Base-by-base conservation (phyloP, 495 filamentous ascomycete genomes). In the Penicillium verhagenii region DNA sequence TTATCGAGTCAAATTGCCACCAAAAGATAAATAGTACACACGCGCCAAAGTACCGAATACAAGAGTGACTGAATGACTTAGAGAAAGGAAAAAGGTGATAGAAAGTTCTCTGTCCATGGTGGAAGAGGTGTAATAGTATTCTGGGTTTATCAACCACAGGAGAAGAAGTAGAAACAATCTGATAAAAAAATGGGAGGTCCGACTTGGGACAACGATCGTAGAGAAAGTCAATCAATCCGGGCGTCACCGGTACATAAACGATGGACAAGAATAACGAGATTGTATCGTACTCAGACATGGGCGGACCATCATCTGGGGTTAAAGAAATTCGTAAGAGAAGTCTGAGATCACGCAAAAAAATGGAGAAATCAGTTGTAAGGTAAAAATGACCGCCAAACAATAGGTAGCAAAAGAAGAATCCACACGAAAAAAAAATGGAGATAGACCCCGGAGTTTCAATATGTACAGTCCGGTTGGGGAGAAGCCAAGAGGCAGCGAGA, bases 261-360 rank as follows among this genome's bases (percentile, higher is more conserved):
- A 74, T 67, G 54, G 69, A 71, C 68, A 64, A 63, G 65, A 72
- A 73, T 13, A 44, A 50, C 47, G 43, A 64, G 57, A 71, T 59
- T 56, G 60, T 67, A 50, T 68, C 68, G 54, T 71, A 69, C 70
- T 69, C 73, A 66, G 64, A 69, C 56, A 60, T 62, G 64, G 54
- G 56, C 48, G 57, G 69, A 47, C 54, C 59, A 14, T 62, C 59
- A 53, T 58, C 60, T 51, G 47, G 59, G 58, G 63, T 47, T 66
- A 72, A 75, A 73, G 68, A 72, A 57, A 75, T 73, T 75, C 72
- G 71, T 75, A 68, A 73, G 59, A 52, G 28, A 62, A 54, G 68
- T 66, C 70, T 51, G 29, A 28, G 23, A 33, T 28, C 33, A 60
- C 56, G 52, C 57, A 24, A 35, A 35, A 35, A 5, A 14, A 14